phyloP scores from a whole-genome alignment of 1,284 basidiomycete species.

The Afroboletus lepidellus region DNA sequence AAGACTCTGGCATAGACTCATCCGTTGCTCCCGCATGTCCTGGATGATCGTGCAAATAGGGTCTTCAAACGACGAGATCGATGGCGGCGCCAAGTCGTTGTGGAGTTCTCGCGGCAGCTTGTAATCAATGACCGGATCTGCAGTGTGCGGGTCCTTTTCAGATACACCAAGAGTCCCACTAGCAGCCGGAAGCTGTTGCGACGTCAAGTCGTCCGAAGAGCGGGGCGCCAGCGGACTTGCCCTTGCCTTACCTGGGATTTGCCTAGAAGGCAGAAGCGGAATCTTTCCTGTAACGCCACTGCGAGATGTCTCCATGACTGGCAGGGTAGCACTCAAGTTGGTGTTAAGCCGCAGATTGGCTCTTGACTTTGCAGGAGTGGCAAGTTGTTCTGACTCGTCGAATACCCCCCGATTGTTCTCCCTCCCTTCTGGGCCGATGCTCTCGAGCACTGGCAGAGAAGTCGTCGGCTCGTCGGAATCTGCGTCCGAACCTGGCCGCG shows the following conservation, averaged over 20 bases:
- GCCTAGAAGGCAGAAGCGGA: background rate
- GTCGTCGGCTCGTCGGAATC: slow-evolving; percentile 18
- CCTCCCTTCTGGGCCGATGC: slow-evolving; percentile 2
- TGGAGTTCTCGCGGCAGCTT: slow-evolving; percentile 60
- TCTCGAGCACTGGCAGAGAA: slow-evolving; percentile 16
- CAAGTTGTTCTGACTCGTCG: background rate
- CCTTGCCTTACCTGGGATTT: slow-evolving; percentile 2
- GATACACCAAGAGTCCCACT: background rate
- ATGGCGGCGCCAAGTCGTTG: slow-evolving; percentile 49
- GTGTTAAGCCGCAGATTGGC: slow-evolving; percentile 9
- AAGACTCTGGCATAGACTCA: slow-evolving; percentile 88
- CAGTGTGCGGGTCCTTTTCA: slow-evolving; percentile 13
- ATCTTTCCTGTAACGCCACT: background rate
- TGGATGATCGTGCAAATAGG: slow-evolving; percentile 78
- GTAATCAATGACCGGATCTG: slow-evolving; percentile 44
- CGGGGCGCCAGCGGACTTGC: background rate
- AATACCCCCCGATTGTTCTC: background rate
- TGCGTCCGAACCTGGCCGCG: slow-evolving; percentile 11
- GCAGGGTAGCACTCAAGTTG: background rate
- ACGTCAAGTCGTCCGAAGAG: background rate
- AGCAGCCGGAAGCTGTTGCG: slow-evolving; percentile 1
- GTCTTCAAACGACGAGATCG: slow-evolving; percentile 62
- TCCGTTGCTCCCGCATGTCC: slow-evolving; percentile 88
- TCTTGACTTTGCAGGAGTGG: background rate
- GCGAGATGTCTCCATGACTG: background rate